phyloP scores from a whole-genome alignment of 306 rosid genomes.

The Casuarina cunninghamiana region DNA sequence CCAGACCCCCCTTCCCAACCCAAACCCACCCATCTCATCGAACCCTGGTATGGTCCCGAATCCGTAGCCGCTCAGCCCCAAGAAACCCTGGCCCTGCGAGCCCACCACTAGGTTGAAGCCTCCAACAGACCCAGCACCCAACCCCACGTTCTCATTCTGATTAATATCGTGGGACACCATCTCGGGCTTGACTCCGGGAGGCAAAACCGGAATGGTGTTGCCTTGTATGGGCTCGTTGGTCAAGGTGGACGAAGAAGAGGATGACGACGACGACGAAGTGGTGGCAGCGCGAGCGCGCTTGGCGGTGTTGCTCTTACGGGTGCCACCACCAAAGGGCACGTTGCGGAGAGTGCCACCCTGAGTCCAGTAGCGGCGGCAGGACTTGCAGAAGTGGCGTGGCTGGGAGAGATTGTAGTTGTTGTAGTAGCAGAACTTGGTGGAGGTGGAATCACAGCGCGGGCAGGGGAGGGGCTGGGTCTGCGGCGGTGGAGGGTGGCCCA shows the following conservation, averaged over 20 bases:
- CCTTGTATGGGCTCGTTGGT: slow-evolving; percentile 4
- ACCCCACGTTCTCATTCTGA: neutral
- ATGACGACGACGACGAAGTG: slow-evolving; percentile 18
- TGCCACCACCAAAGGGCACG: slow-evolving; percentile 57
- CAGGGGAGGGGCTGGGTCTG: slow-evolving; percentile 41
- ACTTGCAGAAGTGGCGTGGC: slow-evolving; percentile 62
- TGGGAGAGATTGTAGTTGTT: slow-evolving; percentile 60
- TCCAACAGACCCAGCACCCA: neutral
- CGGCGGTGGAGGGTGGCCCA: slow-evolving; percentile 34
- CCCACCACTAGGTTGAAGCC: slow-evolving; percentile 33
- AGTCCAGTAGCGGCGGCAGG: slow-evolving; percentile 66
- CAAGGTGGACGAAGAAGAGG: slow-evolving; percentile 32
- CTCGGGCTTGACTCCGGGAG: neutral
- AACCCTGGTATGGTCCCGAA: slow-evolving; percentile 23
- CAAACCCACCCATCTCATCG: slow-evolving; percentile 38
- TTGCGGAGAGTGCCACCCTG: slow-evolving; percentile 56
- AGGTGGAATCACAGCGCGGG: slow-evolving; percentile 52
- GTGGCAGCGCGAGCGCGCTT: slow-evolving; percentile 36
- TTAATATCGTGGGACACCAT: slow-evolving; percentile 10
- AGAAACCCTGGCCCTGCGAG: slow-evolving; percentile 25
- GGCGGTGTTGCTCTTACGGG: slow-evolving; percentile 45
- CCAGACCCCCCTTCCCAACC: slow-evolving; percentile 35
- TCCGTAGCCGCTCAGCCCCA: slow-evolving; percentile 42
- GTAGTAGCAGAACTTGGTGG: slow-evolving; percentile 64
- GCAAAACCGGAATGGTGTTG: slow-evolving; percentile 10